Conservation (phyloP, 1,284 basidiomycete species). For the Kwoniella shivajii region DNA sequence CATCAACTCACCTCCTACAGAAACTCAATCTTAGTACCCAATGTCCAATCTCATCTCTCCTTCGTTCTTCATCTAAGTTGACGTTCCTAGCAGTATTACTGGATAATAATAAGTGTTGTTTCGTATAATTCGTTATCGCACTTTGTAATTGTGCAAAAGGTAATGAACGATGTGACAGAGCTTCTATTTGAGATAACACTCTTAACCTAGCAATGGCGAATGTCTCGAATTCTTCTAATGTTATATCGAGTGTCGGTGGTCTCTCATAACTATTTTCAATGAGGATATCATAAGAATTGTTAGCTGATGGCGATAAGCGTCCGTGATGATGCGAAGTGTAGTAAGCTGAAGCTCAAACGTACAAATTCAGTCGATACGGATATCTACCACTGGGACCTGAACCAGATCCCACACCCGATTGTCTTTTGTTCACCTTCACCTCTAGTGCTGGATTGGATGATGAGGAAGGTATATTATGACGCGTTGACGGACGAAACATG, state of each 20-base stretch:
- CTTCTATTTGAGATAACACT: constrained; percentile 93
- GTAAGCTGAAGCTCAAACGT: constrained; percentile 34
- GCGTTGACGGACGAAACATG: constrained; percentile 22
- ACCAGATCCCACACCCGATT: constrained; percentile 16
- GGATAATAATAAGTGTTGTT: constrained; percentile 60
- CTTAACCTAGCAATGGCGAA: constrained; percentile 82
- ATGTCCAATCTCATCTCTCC: constrained; percentile 88
- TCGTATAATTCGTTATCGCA: constrained; percentile 44
- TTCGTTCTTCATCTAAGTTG: constrained; percentile 68
- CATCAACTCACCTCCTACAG: constrained; percentile 90
- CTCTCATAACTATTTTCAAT: constrained; percentile 69
- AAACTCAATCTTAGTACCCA: constrained; percentile 95
- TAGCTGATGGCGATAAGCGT: neutral
- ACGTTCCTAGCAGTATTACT: constrained; percentile 61
- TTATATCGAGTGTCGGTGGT: constrained; percentile 87
- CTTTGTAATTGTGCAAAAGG: constrained; percentile 42
- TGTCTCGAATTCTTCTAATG: constrained; percentile 93
- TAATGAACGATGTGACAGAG: constrained; percentile 58
- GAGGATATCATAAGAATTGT: neutral
- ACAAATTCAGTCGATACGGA: constrained; percentile 80
- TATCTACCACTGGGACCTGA: constrained; percentile 54
- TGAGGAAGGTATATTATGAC: constrained; percentile 21
- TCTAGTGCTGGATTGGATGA: constrained; percentile 27
- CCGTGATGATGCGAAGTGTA: no score
- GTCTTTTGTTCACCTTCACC: constrained; percentile 47